Evolutionary conservation across 1,284 basidiomycete genomes (phyloP), one percentile per base, ranked within the genome.

Genomic region (Flammula alnicola): DNA sequence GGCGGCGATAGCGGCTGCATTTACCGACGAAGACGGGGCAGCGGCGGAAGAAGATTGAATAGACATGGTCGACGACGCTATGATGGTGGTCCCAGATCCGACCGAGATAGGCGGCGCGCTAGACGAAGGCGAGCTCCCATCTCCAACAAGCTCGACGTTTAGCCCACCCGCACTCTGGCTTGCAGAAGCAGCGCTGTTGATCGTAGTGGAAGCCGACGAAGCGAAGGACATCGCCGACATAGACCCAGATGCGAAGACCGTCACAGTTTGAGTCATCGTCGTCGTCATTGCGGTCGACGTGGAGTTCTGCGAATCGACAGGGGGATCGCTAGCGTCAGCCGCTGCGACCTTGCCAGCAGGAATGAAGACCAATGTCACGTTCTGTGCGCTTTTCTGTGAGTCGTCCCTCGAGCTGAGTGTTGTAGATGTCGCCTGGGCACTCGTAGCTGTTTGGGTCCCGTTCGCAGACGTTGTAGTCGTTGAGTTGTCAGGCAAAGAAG

Each of bases 71-170:
- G 37, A 20, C 37, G 6, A 30, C 17, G 25, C 36, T 32, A 50
- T 42, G 4, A 10, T 27, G 26, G 20, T 22, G 17, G 40, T 42
- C 26, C 40, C 3, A 17, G 16, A 30, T 9, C 14, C 3, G 46
- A 22, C 53, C 20, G 25, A 19, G 10, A 35, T 11, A 23, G 41
- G 17, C 10, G 26, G 20, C 12, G 36, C 3, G n/a, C 44, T 44
- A 23, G 40, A 31, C 11, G 47, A 14, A 44, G 44, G 33, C 6
- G 10, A 14, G 19, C 32, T 43, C 5, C 50, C 52, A 16, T 62
- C 57, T 44, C 61, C 60, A 6, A 67, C 61, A 14, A 67, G 62
- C 40, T 68, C 57, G 26, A 70, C 69, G 31, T 64, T 61, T 29
- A 70, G 57, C 5, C 59, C 60, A 26, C 49, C 56, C 6, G 57